Percentiles rank a stretch among this genome's conserved stretches.
phyloP scores from a whole-genome alignment of 2,329 filamentous ascomycete species.

The Cladosporium phlei region DNA sequence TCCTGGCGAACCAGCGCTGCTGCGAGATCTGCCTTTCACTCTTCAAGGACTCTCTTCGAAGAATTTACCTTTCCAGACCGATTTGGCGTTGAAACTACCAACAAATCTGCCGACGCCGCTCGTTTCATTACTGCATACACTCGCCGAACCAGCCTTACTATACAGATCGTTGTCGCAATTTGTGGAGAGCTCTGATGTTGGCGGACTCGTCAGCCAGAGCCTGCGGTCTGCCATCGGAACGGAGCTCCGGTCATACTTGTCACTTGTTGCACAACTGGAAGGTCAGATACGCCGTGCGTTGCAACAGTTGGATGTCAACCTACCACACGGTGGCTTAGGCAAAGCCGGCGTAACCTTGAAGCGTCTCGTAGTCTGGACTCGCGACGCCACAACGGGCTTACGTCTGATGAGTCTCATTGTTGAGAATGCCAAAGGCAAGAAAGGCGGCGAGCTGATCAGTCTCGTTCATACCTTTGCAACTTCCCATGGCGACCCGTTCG shows the following conservation, averaged over 20 bases:
- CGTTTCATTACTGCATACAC: slow-evolving; percentile 77
- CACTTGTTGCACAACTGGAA: slow-evolving; percentile 85
- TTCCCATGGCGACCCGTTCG: slow-evolving; percentile 91
- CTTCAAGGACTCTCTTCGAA: slow-evolving; percentile 87
- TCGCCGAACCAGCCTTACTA: slow-evolving; percentile 90
- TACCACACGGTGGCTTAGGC: slow-evolving; percentile 65
- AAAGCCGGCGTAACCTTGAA: slow-evolving; percentile 91
- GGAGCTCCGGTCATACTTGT: slow-evolving; percentile 84
- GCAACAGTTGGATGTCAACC: slow-evolving; percentile 63
- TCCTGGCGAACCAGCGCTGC: slow-evolving; percentile 43
- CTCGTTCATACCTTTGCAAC: slow-evolving; percentile 90
- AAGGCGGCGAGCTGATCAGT: slow-evolving; percentile 87
- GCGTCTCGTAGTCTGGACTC: slow-evolving; percentile 92
- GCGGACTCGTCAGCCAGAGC: slow-evolving; percentile 86
- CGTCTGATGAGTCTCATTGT: slow-evolving; percentile 91
- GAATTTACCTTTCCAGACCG: slow-evolving; percentile 69
- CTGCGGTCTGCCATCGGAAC: slow-evolving; percentile 77
- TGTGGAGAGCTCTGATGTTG: slow-evolving; percentile 67
- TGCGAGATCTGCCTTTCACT: slow-evolving; percentile 79
- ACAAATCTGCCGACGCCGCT: slow-evolving; percentile 75
- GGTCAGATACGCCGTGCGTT: slow-evolving; percentile 83
- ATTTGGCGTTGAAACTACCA: slow-evolving; percentile 69
- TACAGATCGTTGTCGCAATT: slow-evolving; percentile 78
- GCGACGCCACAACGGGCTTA: slow-evolving; percentile 92
- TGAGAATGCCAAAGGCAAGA: slow-evolving; percentile 79